Conservation (phyloP, 2,329 filamentous ascomycete species). For the Colletotrichum abscissum region DNA sequence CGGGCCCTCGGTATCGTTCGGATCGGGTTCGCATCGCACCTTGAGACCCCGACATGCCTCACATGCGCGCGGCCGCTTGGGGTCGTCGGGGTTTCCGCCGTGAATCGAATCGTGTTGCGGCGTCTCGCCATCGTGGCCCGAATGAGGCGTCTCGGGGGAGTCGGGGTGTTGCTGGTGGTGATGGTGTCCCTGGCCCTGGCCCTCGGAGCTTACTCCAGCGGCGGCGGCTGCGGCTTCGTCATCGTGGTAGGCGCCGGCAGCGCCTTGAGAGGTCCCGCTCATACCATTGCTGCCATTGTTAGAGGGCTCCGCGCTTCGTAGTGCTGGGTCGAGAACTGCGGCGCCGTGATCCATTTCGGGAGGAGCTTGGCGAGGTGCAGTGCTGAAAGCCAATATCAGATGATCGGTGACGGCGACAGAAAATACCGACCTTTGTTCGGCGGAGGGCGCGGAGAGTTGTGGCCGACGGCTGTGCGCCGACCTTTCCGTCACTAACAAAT, state of each 20-base stretch:
- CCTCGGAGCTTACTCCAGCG: background rate
- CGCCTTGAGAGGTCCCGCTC: background rate
- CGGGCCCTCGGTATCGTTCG: conserved; percentile 68
- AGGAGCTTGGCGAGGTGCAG: conserved; percentile 10
- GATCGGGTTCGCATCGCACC: conserved; percentile 86
- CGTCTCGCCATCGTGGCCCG: conserved; percentile 27
- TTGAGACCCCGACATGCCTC: conserved; percentile 82
- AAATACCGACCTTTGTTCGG: conserved; percentile 30
- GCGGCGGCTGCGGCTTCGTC: background rate
- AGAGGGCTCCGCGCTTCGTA: conserved; percentile 18
- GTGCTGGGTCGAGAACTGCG: conserved; percentile 32
- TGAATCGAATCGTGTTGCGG: conserved; percentile 21
- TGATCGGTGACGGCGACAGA: conserved; percentile 32
- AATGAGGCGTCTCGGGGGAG: conserved; percentile 25
- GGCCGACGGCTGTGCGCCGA: conserved; percentile 24
- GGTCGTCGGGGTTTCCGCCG: conserved; percentile 51
- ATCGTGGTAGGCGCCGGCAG: background rate
- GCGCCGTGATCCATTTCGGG: conserved; percentile 28
- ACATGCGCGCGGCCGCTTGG: conserved; percentile 78
- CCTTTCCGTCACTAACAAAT: conserved; percentile 20
- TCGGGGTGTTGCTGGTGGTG: conserved; percentile 1
- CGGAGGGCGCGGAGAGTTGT: background rate
- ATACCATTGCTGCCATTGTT: background rate
- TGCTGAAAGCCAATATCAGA: conserved; percentile 24
- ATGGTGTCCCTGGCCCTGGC: conserved; percentile 10